Percentiles rank a stretch among this genome's conserved stretches.
Evolutionary conservation across 306 rosid species (phyloP).

Genomic region (Elaeagnus macrophylla): DNA sequence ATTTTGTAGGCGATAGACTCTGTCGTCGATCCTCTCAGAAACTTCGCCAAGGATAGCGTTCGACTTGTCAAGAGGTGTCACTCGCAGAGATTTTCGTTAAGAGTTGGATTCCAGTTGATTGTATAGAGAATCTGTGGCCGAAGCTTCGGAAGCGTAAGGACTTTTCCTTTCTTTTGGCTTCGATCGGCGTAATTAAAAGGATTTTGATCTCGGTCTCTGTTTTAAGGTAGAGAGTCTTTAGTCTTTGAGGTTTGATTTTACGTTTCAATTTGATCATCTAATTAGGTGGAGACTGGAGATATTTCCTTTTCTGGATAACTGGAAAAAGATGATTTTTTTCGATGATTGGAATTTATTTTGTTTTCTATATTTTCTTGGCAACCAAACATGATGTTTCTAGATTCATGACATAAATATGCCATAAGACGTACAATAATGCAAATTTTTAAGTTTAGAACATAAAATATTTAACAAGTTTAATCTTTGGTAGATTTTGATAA

Average conservation of each 20-base stretch:
- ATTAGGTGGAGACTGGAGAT: background rate
- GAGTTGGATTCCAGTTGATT: constrained; percentile 11
- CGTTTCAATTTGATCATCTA: constrained; percentile 10
- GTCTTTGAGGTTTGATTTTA: constrained; percentile 19
- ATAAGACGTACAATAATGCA: background rate
- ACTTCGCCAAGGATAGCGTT: too few species aligned
- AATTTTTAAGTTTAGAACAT: too few species aligned
- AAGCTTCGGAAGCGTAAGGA: constrained; percentile 7
- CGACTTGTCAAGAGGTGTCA: too few species aligned
- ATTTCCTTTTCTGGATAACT: too few species aligned
- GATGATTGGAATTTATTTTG: background rate
- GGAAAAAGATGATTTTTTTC: too few species aligned
- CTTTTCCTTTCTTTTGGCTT: constrained; percentile 13
- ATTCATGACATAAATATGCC: background rate
- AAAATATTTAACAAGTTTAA: background rate
- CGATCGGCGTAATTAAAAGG: constrained; percentile 31
- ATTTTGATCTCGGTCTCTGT: constrained; percentile 18
- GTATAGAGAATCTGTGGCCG: constrained; percentile 5
- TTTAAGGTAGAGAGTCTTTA: constrained; percentile 18
- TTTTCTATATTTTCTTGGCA: background rate
- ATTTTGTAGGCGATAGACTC: too few species aligned
- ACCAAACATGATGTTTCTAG: background rate
- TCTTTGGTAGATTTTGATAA: constrained; percentile 26
- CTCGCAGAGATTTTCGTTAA: background rate
- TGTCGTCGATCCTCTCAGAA: too few species aligned